Conservation (phyloP, 345 rosid genomes). For the Acer yangbiense region DNA sequence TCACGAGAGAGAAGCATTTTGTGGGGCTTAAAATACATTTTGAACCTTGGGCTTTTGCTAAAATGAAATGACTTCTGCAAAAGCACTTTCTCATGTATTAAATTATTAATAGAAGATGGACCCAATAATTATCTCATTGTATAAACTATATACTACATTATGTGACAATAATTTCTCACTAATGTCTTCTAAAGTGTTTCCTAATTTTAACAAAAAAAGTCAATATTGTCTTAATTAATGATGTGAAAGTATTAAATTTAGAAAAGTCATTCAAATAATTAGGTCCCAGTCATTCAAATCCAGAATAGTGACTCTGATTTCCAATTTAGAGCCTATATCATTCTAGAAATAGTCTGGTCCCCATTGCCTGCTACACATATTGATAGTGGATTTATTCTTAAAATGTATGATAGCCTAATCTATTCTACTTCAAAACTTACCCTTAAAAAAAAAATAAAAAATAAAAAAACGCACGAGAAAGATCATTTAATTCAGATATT, state of each 20-base stretch:
- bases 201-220: too few species aligned
- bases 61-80: too few species aligned
- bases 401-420: background rate
- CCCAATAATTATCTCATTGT: background rate
- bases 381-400: background rate
- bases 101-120: background rate
- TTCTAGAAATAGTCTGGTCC: background rate
- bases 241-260: too few species aligned
- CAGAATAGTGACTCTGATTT: constrained; percentile 7
- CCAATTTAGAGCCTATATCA: background rate
- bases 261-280: too few species aligned
- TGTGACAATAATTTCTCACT: too few species aligned
- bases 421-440: background rate
- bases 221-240: too few species aligned
- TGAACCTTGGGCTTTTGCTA: background rate
- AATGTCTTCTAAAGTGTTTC: too few species aligned
- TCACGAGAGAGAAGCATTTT: background rate
- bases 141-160: too few species aligned
- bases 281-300: background rate
- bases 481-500: too few species aligned
- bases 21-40: background rate
- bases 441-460: background rate
- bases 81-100: too few species aligned
- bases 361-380: background rate
- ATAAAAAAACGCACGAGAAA: background rate